These are phyloP conservation scores for Sporothrix variecibatus DNA, from an alignment of 2,329 filamentous ascomycete species.

Conservation along the genomic window DNA sequence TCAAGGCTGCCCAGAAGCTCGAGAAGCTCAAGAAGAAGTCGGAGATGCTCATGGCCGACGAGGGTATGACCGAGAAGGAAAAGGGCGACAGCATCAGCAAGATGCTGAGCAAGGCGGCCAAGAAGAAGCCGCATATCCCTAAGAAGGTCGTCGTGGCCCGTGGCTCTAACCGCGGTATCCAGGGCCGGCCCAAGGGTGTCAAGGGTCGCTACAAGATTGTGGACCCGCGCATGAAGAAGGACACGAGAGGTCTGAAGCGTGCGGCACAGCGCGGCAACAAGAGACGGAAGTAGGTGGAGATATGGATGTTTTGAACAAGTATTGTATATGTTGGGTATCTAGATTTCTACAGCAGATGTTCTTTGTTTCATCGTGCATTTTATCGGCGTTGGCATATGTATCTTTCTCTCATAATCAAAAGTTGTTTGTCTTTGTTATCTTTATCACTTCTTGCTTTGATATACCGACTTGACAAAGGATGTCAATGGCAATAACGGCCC, in stretches of 20 bases:
- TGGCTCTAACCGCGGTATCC: conserved; percentile 80
- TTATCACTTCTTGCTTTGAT: conserved; percentile 19
- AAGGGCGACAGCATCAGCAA: conserved; percentile 84
- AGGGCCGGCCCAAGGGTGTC: conserved; percentile 78
- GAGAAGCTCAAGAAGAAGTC: conserved; percentile 98
- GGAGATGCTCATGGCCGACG: conserved; percentile 84
- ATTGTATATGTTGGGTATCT: not conserved
- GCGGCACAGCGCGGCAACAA: conserved; percentile 64
- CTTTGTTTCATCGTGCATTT: conserved; percentile 16
- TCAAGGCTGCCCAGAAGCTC: conserved; percentile 84
- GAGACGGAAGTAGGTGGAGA: conserved; percentile 15
- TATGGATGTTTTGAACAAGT: not conserved
- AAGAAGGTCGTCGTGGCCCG: conserved; percentile 88
- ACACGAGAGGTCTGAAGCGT: conserved; percentile 84
- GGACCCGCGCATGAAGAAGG: conserved; percentile 94
- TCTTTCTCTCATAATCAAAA: conserved; percentile 16
- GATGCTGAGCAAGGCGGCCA: conserved; percentile 77
- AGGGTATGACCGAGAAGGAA: conserved; percentile 92
- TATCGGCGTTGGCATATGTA: conserved; percentile 19
- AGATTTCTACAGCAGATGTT: conserved; percentile 9
- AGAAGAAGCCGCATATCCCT: conserved; percentile 81
- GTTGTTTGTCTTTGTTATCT: not conserved
- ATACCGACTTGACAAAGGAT: conserved; percentile 53
- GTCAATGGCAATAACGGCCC: conserved; percentile 66
- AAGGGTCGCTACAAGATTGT: conserved; percentile 99